Evolutionary conservation across 805 yeast species (phyloP).

Genomic region (Hanseniaspora lachancei): DNA sequence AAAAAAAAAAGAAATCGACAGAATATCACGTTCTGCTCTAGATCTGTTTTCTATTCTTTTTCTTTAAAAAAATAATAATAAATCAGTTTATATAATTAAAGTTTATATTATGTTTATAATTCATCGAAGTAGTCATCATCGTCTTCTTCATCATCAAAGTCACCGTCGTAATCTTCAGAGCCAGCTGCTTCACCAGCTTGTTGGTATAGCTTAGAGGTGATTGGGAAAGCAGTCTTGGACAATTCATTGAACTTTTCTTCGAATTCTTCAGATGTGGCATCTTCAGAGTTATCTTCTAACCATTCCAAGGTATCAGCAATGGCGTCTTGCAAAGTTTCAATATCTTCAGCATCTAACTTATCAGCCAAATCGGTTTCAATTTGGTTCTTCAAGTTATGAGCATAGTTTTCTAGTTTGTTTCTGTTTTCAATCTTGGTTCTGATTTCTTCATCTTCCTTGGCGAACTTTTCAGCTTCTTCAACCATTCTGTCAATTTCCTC

Average conservation of each 20-base stretch:
- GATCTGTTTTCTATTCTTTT: no score
- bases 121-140: slow-evolving; percentile 49
- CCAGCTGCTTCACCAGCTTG: slow-evolving; percentile 39
- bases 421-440: slow-evolving; percentile 79
- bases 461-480: slow-evolving; percentile 89
- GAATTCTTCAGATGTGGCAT: slow-evolving; percentile 84
- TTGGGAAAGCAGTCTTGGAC: slow-evolving; percentile 76
- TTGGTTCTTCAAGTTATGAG: slow-evolving; percentile 67
- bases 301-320: slow-evolving; percentile 75
- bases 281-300: slow-evolving; percentile 73
- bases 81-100: not conserved
- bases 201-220: slow-evolving; percentile 73
- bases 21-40: not conserved
- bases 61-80: not conserved
- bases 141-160: slow-evolving; percentile 42
- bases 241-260: slow-evolving; percentile 82
- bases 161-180: slow-evolving; percentile 35
- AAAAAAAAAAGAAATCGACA: not conserved
- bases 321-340: slow-evolving; percentile 78
- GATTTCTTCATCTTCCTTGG: slow-evolving; percentile 76
- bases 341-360: slow-evolving; percentile 79
- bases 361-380: slow-evolving; percentile 51
- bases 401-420: slow-evolving; percentile 78
- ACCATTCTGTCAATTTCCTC: slow-evolving; percentile 97
- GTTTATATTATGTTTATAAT: slow-evolving; percentile 28